These are phyloP conservation scores for Annulohypoxylon moriforme DNA, from an alignment of 495 filamentous ascomycete species.

Conservation along the genomic window DNA sequence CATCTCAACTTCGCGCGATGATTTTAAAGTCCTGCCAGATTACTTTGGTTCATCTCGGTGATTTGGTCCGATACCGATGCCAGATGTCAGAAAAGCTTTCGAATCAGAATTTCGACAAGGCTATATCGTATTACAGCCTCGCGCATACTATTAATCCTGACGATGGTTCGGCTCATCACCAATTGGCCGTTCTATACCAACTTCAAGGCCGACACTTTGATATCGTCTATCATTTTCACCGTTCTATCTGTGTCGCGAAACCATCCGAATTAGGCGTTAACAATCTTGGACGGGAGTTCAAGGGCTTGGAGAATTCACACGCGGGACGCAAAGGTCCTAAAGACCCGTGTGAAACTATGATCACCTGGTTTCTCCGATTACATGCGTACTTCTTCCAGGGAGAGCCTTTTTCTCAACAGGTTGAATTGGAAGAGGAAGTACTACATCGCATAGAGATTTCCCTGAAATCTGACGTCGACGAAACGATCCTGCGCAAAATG, in stretches of 20 bases:
- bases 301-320: conserved; percentile 60
- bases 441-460: conserved; percentile 78
- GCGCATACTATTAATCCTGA: conserved; percentile 81
- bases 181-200: conserved; percentile 84
- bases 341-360: conserved; percentile 60
- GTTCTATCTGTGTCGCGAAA: conserved; percentile 75
- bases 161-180: conserved; percentile 86
- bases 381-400: conserved; percentile 87
- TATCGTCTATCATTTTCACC: conserved; percentile 88
- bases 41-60: conserved; percentile 86
- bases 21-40: conserved; percentile 82
- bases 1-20: conserved; percentile 62
- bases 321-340: conserved; percentile 36
- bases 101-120: conserved; percentile 72
- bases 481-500: conserved; percentile 75
- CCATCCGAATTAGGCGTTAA: conserved; percentile 76
- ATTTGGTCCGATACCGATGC: conserved; percentile 91
- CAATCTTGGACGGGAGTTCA: conserved; percentile 86
- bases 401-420: conserved; percentile 72
- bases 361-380: conserved; percentile 86
- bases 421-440: conserved; percentile 88
- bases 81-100: conserved; percentile 60
- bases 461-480: conserved; percentile 71
- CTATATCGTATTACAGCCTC: conserved; percentile 85
- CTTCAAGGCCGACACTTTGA: conserved; percentile 81